Conservation (phyloP, 148 eudicot genomes). For the Dysphania ambrosioides region DNA sequence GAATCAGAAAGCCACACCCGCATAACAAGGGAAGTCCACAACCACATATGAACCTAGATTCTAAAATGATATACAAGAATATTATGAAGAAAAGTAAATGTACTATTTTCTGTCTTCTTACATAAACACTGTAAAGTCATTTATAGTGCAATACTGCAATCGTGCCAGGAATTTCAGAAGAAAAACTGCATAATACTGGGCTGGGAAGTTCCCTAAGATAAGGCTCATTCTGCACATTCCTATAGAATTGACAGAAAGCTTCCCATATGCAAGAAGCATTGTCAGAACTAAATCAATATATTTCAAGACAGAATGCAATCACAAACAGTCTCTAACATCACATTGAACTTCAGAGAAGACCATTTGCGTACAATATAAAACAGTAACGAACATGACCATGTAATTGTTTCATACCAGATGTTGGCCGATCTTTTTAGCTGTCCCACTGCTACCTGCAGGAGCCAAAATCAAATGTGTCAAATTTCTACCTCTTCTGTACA, state of each 20-base stretch:
- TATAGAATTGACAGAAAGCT: too few relatives aligned
- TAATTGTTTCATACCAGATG: conserved; percentile 45
- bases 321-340: background rate
- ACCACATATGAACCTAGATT: background rate
- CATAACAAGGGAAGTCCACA: background rate
- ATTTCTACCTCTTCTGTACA: background rate
- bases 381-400: background rate
- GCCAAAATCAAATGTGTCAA: conserved; percentile 15
- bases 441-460: conserved; percentile 57
- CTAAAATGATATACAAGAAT: background rate
- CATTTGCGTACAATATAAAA: background rate
- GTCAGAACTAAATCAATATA: background rate
- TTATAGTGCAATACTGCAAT: conserved; percentile 3
- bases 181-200: background rate
- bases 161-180: background rate
- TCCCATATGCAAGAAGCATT: background rate
- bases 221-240: too few relatives aligned
- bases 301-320: background rate
- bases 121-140: background rate
- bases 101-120: too few relatives aligned
- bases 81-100: background rate
- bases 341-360: background rate
- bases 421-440: conserved; percentile 67
- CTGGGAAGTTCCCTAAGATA: background rate
- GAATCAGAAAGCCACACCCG: background rate